These are phyloP conservation scores for Eucalyptus melliodora DNA, from an alignment of 345 rosid genomes.

Conservation along the genomic window DNA sequence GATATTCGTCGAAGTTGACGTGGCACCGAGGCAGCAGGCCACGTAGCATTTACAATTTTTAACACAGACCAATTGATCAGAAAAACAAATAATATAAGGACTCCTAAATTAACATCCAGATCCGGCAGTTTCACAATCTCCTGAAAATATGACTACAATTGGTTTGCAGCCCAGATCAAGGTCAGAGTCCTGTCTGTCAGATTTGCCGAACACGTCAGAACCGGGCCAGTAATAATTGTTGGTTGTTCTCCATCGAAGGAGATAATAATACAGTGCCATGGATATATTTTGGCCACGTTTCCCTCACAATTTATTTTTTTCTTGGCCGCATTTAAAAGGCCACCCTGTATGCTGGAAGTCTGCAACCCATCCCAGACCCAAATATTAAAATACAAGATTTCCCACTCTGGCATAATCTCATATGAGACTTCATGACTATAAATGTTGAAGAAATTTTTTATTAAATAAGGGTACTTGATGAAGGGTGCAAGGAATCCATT, in stretches of 20 bases:
- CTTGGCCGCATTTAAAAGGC: background rate
- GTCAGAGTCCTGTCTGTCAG: background rate
- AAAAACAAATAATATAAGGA: background rate
- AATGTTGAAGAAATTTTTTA: background rate
- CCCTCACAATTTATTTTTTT: background rate
- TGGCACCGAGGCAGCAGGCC: background rate
- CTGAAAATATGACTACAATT: background rate
- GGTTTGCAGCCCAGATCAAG: background rate
- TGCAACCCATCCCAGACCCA: background rate
- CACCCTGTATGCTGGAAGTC: background rate
- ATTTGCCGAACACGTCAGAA: background rate
- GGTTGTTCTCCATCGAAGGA: background rate
- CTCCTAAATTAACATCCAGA: background rate
- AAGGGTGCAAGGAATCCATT: background rate
- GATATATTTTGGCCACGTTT: background rate
- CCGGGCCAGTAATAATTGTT: background rate
- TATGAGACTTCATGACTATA: background rate
- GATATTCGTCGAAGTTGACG: background rate
- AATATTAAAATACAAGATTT: background rate
- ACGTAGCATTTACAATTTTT: background rate
- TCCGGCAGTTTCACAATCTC: background rate
- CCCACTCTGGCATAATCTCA: background rate
- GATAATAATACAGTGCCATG: background rate
- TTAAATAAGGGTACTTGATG: background rate
- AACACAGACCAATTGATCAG: background rate